Base-by-base conservation (phyloP, 176 grass and related monocot genomes). In the Oryza brachyantha region DNA sequence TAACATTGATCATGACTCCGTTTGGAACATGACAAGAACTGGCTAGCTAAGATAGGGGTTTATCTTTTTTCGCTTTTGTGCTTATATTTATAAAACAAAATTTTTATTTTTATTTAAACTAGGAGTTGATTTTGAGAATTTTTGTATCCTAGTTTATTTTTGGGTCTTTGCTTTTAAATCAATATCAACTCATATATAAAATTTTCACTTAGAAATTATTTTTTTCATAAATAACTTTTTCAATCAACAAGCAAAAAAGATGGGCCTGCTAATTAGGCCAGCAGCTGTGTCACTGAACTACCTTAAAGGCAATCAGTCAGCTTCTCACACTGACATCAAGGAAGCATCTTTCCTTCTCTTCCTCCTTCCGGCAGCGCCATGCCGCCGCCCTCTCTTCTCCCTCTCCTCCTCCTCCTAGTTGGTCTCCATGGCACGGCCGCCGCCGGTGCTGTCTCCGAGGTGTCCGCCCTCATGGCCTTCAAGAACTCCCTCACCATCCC, bases 401-500 rank as follows among this genome's bases (percentile, higher is more conserved):
- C 66, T n/a, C n/a, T 87, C 82, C 12, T 79, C 67, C 29, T 66
- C 41, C 66, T 75, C 62, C 8, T 68, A 81, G 9, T 11, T 45
- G 16, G 28, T 58, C 27, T 38, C 55, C 64, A 64, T 26, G 14
- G 12, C 61, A 32, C 62, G 1, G 41, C 70, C 52, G 8, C 25
- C 29, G 70, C 39, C 3, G 37, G 24, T 8, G 69, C 43, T 0
- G 13, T 55, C 28, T 38, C 78, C 52, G 92, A 94, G 80, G 13
- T 66, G 1, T 48, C 25, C 46, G 86, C 83, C 8, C 85, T 98
- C 5, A 37, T 94, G 1, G 42, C 83, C 12, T 89, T 98, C 80
- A 98, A 87, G 77, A 11, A 16, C 8, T 88, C 87, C 14, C 87
- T 98, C 43, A 61, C 58, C 24, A 57, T 87, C 68, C 72, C 83